A percentile compares a stretch with the other conserved stretches of the same genome.
These are phyloP conservation scores for Xylaria palmicola DNA, from an alignment of 495 filamentous ascomycete species.

Conservation along the genomic window DNA sequence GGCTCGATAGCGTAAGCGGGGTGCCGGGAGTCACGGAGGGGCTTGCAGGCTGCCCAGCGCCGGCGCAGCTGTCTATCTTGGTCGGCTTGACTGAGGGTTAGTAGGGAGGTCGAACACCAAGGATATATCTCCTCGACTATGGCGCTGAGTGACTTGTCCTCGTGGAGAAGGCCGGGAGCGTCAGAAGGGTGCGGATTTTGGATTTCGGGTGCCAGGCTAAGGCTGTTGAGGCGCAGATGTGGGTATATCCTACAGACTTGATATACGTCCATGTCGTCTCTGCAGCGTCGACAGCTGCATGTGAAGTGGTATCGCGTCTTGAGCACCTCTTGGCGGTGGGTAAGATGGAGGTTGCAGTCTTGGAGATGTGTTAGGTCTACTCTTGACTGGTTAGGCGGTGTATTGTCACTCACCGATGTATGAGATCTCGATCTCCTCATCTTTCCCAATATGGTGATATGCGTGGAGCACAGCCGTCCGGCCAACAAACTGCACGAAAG, in stretches of 20 bases:
- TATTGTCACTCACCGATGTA: constrained; percentile 45
- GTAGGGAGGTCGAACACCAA: constrained; percentile 3
- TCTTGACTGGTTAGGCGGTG: neutral
- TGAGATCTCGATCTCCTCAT: constrained; percentile 50
- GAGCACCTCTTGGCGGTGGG: constrained; percentile 33
- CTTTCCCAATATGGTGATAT: constrained; percentile 37
- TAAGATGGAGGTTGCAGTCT: constrained; percentile 34
- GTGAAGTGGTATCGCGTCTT: constrained; percentile 41
- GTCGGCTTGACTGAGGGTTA: neutral
- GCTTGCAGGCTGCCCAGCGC: constrained; percentile 37
- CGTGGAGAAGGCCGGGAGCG: constrained; percentile 1
- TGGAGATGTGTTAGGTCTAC: neutral
- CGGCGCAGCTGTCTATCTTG: constrained; percentile 17
- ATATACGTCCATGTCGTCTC: constrained; percentile 44
- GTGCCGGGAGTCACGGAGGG: constrained; percentile 34
- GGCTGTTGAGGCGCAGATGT: constrained; percentile 35
- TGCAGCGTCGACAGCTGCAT: constrained; percentile 43
- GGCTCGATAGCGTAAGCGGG: constrained; percentile 48
- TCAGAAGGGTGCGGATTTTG: constrained; percentile 23
- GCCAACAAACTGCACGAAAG: constrained; percentile 45
- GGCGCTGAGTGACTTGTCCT: constrained; percentile 3
- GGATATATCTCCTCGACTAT: constrained; percentile 20
- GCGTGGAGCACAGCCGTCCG: constrained; percentile 43
- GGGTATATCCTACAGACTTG: constrained; percentile 39
- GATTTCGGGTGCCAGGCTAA: constrained; percentile 32